These are phyloP conservation scores for Leccinum fallax DNA, from an alignment of 1,284 basidiomycete species.

Conservation along the genomic window DNA sequence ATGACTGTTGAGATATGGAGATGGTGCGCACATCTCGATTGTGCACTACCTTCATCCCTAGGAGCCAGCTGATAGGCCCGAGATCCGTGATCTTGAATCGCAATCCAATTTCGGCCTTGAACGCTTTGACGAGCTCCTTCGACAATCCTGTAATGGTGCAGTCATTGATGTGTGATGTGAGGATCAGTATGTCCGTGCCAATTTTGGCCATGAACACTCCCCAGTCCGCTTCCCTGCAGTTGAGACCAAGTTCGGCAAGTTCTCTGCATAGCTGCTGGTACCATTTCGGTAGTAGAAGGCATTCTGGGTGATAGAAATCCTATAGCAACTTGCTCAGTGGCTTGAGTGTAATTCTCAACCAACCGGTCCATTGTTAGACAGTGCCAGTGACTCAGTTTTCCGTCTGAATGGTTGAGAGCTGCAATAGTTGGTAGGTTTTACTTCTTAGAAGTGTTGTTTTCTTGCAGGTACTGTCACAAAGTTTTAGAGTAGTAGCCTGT, in stretches of 20 bases:
- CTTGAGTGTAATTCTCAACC: no score
- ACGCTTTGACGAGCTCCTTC: background rate
- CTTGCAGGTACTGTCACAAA: no score
- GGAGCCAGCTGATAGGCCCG: background rate
- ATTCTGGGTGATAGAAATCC: no score
- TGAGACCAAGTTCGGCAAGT: background rate
- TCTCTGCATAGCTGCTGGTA: background rate
- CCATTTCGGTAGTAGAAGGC: background rate
- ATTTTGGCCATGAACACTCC: background rate
- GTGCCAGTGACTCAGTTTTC: no score
- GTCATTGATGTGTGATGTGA: background rate
- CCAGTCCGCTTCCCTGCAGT: background rate
- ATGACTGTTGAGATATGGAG: background rate
- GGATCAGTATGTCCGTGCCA: background rate
- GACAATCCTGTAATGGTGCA: background rate
- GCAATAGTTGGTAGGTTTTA: no score
- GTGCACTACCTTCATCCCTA: background rate
- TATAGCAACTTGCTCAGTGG: no score
- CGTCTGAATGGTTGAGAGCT: no score
- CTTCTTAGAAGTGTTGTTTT: no score
- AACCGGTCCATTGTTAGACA: no score
- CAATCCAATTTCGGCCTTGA: background rate
- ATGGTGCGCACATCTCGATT: background rate
- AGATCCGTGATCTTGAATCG: background rate
- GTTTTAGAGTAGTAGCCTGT: no score